Conservation (phyloP, 2,329 filamentous ascomycete species). For the Trichothecium roseum region DNA sequence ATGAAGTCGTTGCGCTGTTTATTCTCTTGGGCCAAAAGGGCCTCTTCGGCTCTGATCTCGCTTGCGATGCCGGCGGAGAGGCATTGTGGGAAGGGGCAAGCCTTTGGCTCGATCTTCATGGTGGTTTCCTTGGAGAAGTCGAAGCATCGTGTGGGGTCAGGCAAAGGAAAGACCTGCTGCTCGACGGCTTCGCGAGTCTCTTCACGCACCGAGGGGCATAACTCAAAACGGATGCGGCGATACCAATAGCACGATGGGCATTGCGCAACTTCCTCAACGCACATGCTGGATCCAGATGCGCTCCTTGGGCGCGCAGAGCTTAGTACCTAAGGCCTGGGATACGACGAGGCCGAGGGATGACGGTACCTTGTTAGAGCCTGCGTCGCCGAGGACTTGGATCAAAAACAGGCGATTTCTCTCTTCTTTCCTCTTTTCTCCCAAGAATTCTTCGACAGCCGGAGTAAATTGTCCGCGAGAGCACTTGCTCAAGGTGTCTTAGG, state of each 20-base stretch:
- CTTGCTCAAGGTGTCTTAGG: too few relatives aligned
- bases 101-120: not conserved
- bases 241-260: slow-evolving; percentile 1
- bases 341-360: too few relatives aligned
- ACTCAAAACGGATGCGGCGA: not conserved
- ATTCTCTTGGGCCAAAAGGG: not conserved
- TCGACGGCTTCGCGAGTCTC: not conserved
- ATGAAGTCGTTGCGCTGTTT: not conserved
- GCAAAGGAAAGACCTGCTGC: not conserved
- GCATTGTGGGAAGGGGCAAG: not conserved
- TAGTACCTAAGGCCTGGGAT: too few relatives aligned
- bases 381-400: too few relatives aligned
- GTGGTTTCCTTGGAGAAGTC: not conserved
- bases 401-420: too few relatives aligned
- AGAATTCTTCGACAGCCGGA: too few relatives aligned
- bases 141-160: not conserved
- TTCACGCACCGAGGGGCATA: not conserved
- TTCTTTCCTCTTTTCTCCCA: too few relatives aligned
- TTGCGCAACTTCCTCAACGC: not conserved
- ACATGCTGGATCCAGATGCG: not conserved
- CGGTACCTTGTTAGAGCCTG: too few relatives aligned
- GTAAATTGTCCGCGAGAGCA: too few relatives aligned
- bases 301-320: too few relatives aligned
- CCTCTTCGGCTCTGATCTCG: not conserved
- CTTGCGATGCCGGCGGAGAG: not conserved